Conservation (phyloP, 2,329 filamentous ascomycete species). For the Juglanconis sp. region DNA sequence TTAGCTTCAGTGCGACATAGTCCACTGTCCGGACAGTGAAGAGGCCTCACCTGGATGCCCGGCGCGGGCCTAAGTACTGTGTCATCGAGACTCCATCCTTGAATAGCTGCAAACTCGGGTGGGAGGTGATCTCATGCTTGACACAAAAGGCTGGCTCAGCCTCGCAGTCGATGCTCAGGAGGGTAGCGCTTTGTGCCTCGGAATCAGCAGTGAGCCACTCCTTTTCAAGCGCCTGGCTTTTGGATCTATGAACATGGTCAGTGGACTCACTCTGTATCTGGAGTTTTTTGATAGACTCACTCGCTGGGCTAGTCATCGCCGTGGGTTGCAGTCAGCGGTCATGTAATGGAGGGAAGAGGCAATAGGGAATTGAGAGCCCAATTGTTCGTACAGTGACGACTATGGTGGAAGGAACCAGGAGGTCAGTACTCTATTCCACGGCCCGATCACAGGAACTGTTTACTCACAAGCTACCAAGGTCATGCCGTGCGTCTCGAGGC, state of each 20-base stretch:
- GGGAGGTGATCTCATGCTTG: conserved; percentile 10
- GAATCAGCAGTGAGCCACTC: conserved; percentile 21
- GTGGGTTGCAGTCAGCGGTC: not conserved
- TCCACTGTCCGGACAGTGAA: not conserved
- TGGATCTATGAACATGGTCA: conserved; percentile 1
- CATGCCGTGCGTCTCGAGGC: conserved; percentile 6
- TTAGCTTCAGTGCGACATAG: not conserved
- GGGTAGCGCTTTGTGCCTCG: not conserved
- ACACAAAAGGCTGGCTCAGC: conserved; percentile 15
- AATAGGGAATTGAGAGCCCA: not conserved
- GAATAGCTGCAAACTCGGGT: conserved; percentile 23
- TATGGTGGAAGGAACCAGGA: not conserved
- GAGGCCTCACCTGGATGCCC: conserved; percentile 21
- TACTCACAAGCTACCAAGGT: conserved; percentile 20
- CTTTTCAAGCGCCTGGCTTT: conserved; percentile 20
- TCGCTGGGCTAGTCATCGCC: conserved; percentile 5
- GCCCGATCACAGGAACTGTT: no score
- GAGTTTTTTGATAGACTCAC: conserved; percentile 1
- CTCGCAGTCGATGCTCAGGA: conserved; percentile 25
- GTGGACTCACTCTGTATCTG: not conserved
- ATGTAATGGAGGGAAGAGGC: not conserved
- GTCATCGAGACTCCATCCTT: conserved; percentile 13
- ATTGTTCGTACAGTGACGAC: conserved; percentile 18
- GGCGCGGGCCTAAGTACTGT: conserved; percentile 21
- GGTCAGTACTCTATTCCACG: not conserved